Conservation (phyloP, 805 yeast genomes). For the Zygosaccharomyces lentus region DNA sequence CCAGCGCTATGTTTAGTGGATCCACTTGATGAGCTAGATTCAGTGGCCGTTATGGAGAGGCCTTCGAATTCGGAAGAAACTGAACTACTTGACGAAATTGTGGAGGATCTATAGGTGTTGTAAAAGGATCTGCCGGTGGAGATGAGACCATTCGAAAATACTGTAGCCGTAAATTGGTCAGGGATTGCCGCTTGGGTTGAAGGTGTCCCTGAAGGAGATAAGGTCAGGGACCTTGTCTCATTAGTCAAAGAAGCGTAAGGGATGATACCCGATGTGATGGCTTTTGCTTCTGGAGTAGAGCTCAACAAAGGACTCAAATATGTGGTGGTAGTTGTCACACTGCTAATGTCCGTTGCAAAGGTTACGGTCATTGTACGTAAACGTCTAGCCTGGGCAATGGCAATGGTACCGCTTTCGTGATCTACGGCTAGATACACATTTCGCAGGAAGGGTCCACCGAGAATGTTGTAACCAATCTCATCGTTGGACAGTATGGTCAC, state of each 20-base stretch:
- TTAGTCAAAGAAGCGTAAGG: slow-evolving; percentile 46
- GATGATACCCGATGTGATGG: slow-evolving; percentile 42
- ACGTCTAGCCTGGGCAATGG: slow-evolving; percentile 48
- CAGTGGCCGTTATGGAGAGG: slow-evolving; percentile 4
- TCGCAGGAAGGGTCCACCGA: slow-evolving; percentile 58
- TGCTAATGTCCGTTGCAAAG: not conserved
- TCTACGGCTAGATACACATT: slow-evolving; percentile 60
- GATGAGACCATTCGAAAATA: slow-evolving; percentile 33
- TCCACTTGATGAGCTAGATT: not conserved
- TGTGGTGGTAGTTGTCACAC: slow-evolving; percentile 6
- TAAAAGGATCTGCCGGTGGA: slow-evolving; percentile 31
- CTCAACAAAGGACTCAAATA: slow-evolving; percentile 4
- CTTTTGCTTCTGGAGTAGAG: slow-evolving; percentile 1
- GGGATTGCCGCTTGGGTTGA: slow-evolving; percentile 17
- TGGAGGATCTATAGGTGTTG: slow-evolving; percentile 26
- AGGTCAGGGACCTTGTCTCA: slow-evolving; percentile 21
- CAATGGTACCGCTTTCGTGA: slow-evolving; percentile 51
- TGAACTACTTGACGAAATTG: slow-evolving; percentile 8
- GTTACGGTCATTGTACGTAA: slow-evolving; percentile 5
- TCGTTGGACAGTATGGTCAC: slow-evolving; percentile 48
- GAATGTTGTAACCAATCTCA: slow-evolving; percentile 44
- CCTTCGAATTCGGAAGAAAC: slow-evolving; percentile 6
- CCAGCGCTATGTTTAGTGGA: not conserved
- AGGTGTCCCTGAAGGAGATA: slow-evolving; percentile 12
- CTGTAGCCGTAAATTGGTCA: slow-evolving; percentile 29